These are phyloP conservation scores for Kurtzmaniella quercitrusa DNA, from an alignment of 1,139 yeast species.

Conservation along the genomic window DNA sequence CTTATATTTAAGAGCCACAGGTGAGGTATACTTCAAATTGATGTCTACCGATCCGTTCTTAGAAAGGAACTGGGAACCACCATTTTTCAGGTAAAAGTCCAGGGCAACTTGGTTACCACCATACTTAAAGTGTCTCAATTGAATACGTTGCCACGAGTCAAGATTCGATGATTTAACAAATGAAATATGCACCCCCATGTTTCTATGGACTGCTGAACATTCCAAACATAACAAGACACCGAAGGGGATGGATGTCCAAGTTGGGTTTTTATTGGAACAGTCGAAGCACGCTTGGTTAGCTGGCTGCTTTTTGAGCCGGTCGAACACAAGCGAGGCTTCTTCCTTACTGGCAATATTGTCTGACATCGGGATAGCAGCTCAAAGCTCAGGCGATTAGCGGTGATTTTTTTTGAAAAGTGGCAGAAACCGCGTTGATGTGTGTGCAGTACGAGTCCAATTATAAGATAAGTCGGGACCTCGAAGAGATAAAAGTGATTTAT, in stretches of 20 bases:
- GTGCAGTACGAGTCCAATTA: no score
- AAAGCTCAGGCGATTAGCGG: neutral
- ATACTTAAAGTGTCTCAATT: constrained; percentile 82
- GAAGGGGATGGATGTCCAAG: constrained; percentile 51
- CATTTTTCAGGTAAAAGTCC: constrained; percentile 78
- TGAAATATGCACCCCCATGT: constrained; percentile 47
- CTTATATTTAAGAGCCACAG: constrained; percentile 74
- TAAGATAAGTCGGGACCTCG: no score
- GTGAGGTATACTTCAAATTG: constrained; percentile 73
- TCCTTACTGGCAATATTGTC: constrained; percentile 59
- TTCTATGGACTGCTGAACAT: constrained; percentile 48
- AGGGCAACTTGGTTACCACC: constrained; percentile 90
- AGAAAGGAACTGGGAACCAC: constrained; percentile 66
- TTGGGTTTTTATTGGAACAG: constrained; percentile 47
- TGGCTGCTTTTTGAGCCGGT: constrained; percentile 55
- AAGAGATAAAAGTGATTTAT: no score
- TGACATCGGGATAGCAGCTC: constrained; percentile 25
- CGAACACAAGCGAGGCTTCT: constrained; percentile 58
- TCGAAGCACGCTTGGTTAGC: constrained; percentile 82
- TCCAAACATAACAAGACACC: constrained; percentile 47
- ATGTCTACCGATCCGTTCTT: constrained; percentile 55
- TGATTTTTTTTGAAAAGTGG: neutral
- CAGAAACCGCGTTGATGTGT: constrained; percentile 1
- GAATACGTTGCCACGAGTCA: constrained; percentile 87
- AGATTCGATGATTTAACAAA: constrained; percentile 84